Conservation (phyloP, 768 basidiomycete species). For the Trametes gibbosa region DNA sequence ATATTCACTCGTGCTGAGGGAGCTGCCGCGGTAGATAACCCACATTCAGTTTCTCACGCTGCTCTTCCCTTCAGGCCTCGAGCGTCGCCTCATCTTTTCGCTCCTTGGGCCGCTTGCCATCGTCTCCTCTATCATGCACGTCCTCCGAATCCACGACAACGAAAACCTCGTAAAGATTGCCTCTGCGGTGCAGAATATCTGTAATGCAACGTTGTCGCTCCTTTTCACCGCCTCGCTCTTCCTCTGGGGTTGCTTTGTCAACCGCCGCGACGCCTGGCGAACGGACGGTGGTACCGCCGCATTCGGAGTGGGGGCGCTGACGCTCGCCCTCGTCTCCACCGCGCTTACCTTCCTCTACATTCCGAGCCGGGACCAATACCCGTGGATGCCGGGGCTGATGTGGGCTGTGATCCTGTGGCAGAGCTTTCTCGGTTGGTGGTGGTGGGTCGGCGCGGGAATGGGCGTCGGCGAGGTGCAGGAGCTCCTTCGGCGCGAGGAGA, state of each 20-base stretch:
- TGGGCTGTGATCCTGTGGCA: constrained; percentile 97
- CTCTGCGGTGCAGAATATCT: constrained; percentile 83
- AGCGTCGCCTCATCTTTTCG: constrained; percentile 80
- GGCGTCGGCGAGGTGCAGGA: constrained; percentile 72
- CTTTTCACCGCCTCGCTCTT: constrained; percentile 88
- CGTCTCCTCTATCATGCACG: constrained; percentile 78
- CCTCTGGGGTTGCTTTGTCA: constrained; percentile 91
- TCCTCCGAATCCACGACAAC: constrained; percentile 57
- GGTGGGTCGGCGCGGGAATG: constrained; percentile 97
- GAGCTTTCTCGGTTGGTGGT: constrained; percentile 97
- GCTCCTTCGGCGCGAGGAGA: constrained; percentile 49
- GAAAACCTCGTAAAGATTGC: constrained; percentile 49
- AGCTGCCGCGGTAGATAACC: constrained; percentile 60
- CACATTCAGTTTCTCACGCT: constrained; percentile 98
- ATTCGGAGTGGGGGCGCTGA: constrained; percentile 83
- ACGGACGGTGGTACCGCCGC: constrained; percentile 95
- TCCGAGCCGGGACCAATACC: constrained; percentile 74
- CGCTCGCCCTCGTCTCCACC: constrained; percentile 80
- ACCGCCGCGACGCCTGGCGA: constrained; percentile 90
- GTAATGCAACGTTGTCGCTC: constrained; percentile 94
- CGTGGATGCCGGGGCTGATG: constrained; percentile 89
- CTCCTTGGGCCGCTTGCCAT: constrained; percentile 88
- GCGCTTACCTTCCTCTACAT: constrained; percentile 89
- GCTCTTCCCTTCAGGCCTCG: constrained; percentile 87
- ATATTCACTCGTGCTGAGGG: neutral